Base-by-base conservation (phyloP, 441 rosid species). In the Rhodomyrtus psidioides region DNA sequence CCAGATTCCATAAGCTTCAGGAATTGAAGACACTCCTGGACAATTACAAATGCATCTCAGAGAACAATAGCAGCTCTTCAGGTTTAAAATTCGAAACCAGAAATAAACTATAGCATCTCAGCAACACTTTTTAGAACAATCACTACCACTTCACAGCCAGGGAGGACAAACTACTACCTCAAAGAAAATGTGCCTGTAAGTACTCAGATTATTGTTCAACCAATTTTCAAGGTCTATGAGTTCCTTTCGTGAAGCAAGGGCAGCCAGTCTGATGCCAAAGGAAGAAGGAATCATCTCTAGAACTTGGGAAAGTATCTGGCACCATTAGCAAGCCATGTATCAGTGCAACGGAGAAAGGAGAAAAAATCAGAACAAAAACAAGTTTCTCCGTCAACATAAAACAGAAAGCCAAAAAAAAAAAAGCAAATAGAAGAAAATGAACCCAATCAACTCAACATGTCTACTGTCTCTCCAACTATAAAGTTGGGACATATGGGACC, bases 221-320 rank as follows among this genome's bases (percentile, higher is more conserved):
- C 99, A 98, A 88, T 91, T 93, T 88, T 98, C 99, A 87, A 98
- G 92, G 91, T 96, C 98, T 85, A 94, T 65, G 87, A 90, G 89
- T 58, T 94, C 99, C 90, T 93, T 94, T 86, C 88, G 87, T 82
- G 99, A 94, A 88, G 99, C 99, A 89, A 94, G 93, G 85, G 94
- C 96, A 34, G 98, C 98, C 91, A 95, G 90, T 90, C 96, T 92
- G 84, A 98, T 92, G 84, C 95, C 93, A 82, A 87, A 91, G 81
- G 95, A 89, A 88, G 90, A 89, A 81, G 99, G 98, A 85, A 95
- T 90, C 92, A 93, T 90, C 90, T 98, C 99, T 87, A 94, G 87
- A 60, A 95, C 96, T 83, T 89, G 87, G 70, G 94, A 86, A 75
- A 98, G 88, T 87, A 98, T 94, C 99, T 98, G 95, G 79, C n/a